Conservation (phyloP, 2,329 filamentous ascomycete species). For the Hypoxylon sp. region DNA sequence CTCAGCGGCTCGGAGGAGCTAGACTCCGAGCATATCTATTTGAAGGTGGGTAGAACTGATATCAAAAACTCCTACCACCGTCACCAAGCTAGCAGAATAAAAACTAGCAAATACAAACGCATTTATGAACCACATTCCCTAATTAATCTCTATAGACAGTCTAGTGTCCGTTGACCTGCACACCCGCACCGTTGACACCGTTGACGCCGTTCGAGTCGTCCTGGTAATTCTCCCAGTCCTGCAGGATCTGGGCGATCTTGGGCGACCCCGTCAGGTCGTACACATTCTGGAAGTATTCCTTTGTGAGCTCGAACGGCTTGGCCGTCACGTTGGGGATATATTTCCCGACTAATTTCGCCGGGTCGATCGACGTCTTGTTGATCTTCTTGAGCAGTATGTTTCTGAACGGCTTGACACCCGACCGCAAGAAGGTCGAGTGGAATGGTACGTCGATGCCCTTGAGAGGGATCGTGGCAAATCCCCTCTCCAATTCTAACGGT, state of each 20-base stretch:
- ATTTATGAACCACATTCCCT: neutral
- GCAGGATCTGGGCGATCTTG: slow-evolving; percentile 79
- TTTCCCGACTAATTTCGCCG: slow-evolving; percentile 94
- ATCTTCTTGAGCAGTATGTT: slow-evolving; percentile 99
- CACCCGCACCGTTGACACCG: slow-evolving; percentile 45
- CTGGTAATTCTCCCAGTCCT: slow-evolving; percentile 84
- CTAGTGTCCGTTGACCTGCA: slow-evolving; percentile 39
- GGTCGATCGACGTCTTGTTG: slow-evolving; percentile 98
- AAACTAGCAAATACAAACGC: slow-evolving; percentile 25
- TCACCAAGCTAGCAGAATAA: slow-evolving; percentile 13
- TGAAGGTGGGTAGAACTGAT: slow-evolving; percentile 2
- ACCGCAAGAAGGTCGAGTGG: slow-evolving; percentile 97
- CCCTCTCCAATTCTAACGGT: slow-evolving; percentile 89
- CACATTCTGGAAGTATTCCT: slow-evolving; percentile 99
- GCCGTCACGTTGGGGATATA: slow-evolving; percentile 99
- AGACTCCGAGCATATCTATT: slow-evolving; percentile 21
- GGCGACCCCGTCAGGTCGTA: slow-evolving; percentile 89
- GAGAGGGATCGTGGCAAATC: slow-evolving; percentile 95
- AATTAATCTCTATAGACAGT: neutral
- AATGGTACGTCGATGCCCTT: slow-evolving; percentile 98
- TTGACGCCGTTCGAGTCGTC: slow-evolving; percentile 53
- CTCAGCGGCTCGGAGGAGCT: slow-evolving; percentile 7
- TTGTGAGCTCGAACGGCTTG: slow-evolving; percentile 91
- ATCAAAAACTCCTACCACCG: slow-evolving; percentile 6
- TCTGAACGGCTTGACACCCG: slow-evolving; percentile 98